Conservation (phyloP, 2,329 filamentous ascomycete species). For the Cucurbitaria berberidis region DNA sequence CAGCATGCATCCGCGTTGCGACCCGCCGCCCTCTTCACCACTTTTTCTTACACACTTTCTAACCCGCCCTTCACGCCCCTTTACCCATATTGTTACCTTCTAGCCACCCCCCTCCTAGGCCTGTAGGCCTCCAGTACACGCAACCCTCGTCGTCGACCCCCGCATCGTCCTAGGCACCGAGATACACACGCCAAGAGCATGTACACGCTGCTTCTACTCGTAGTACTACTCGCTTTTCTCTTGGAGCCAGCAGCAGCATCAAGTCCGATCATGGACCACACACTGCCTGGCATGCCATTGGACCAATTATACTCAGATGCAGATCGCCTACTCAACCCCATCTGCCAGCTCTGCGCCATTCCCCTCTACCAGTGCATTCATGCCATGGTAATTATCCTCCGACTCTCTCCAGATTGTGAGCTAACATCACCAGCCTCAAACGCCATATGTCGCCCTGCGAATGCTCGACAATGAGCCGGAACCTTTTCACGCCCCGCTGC, state of each 20-base stretch:
- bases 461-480: constrained; percentile 4
- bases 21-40: constrained; percentile 21
- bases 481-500: constrained; percentile 4
- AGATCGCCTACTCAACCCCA: constrained; percentile 29
- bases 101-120: constrained; percentile 1
- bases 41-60: constrained; percentile 13
- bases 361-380: constrained; percentile 28
- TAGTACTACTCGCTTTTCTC: constrained; percentile 35
- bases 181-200: constrained; percentile 29
- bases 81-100: constrained; percentile 1
- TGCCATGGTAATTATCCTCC: constrained; percentile 20
- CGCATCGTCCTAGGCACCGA: constrained; percentile 31
- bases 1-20: constrained; percentile 17
- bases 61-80: constrained; percentile 5
- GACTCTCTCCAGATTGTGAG: background rate
- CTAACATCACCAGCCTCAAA: constrained; percentile 24
- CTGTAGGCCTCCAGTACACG: background rate
- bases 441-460: constrained; percentile 6
- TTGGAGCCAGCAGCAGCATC: constrained; percentile 35
- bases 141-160: constrained; percentile 15
- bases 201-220: constrained; percentile 35
- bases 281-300: constrained; percentile 24
- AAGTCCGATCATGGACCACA: constrained; percentile 32
- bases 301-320: constrained; percentile 32
- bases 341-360: constrained; percentile 35